These are phyloP conservation scores for Aspergillus arachidicola DNA, from an alignment of 2,329 filamentous ascomycete species.

Conservation along the genomic window DNA sequence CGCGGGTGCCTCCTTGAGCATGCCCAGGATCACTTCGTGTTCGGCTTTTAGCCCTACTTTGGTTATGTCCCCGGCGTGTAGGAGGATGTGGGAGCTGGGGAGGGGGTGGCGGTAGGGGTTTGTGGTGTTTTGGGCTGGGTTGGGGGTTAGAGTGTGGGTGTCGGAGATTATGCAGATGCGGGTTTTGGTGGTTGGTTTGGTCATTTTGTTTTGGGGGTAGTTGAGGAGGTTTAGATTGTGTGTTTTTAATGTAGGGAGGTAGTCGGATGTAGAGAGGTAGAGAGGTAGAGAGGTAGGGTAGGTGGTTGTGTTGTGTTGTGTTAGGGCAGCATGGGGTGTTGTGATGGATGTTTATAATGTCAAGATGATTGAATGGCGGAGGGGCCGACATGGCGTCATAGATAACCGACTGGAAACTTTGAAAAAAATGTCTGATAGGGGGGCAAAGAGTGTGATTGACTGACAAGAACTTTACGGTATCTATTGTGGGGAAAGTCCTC, in stretches of 20 bases:
- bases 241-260: background rate
- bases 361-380: background rate
- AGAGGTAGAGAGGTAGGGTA: too few relatives aligned
- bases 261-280: too few relatives aligned
- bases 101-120: constrained; percentile 47
- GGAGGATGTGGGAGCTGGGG: constrained; percentile 55
- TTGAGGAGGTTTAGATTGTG: background rate
- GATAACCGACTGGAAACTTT: background rate
- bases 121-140: constrained; percentile 20
- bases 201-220: background rate
- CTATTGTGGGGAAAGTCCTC: background rate
- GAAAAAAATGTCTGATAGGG: too few relatives aligned
- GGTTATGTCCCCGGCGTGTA: constrained; percentile 64
- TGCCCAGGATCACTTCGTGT: constrained; percentile 40
- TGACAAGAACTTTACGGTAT: background rate
- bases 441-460: too few relatives aligned
- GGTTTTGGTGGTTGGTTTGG: constrained; percentile 34
- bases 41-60: constrained; percentile 52
- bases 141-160: constrained; percentile 39
- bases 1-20: constrained; percentile 51
- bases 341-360: background rate
- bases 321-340: too few relatives aligned
- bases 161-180: constrained; percentile 48
- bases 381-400: constrained; percentile 1
- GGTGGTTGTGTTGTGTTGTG: background rate